Evolutionary conservation across 2,329 filamentous ascomycete species (phyloP), one percentile per base, ranked within the genome.

Genomic region (Penicillium sp.): DNA sequence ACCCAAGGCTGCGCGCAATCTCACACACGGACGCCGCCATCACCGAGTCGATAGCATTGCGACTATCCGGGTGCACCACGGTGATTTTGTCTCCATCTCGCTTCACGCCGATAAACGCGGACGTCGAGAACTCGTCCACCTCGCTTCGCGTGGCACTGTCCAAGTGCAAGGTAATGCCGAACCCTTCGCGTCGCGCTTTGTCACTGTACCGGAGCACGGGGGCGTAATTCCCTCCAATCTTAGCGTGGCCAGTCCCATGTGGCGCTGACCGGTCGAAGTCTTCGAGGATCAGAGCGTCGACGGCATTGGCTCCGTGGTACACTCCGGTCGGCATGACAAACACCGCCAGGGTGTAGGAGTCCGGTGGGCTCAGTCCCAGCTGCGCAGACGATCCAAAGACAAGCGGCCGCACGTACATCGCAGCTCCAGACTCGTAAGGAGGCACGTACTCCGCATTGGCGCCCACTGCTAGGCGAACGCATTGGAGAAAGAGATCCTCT

Each of bases 71-170:
- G n/a, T 93, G 84, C 4, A 93, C 83, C 2, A 97, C 74, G 6
- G 86, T 91, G 9, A 86, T 74, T 24, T 78, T 70, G 4, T 54
- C 76, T 3, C 77, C 79, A 35, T 82, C 74, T 45, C 77, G 77
- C 56, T 79, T 76, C 5, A 87, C 85, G 3, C 89, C 93, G 54
- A 97, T 86, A 68, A 98, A 97, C 0, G 89, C 91, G 53, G 85
- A 90, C 0, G 93, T 97, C 57, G 86, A 93, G 66, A 97, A 98
- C 76, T 98, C 91, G 63, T 98, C 91, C 52, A 98, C 81, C 67
- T 94, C 89, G 49, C 81, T 85, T 58, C 90, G 80, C 8, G 81
- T 87, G 62, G 84, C 83, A 67, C 87, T 93, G 71, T 97, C 93
- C 44, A 97, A 74, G 67, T 97, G 91, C 61, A 97, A 76, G 1